phyloP scores from a whole-genome alignment of 169 alveolate genomes.

The Plasmodium gallinaceum region DNA sequence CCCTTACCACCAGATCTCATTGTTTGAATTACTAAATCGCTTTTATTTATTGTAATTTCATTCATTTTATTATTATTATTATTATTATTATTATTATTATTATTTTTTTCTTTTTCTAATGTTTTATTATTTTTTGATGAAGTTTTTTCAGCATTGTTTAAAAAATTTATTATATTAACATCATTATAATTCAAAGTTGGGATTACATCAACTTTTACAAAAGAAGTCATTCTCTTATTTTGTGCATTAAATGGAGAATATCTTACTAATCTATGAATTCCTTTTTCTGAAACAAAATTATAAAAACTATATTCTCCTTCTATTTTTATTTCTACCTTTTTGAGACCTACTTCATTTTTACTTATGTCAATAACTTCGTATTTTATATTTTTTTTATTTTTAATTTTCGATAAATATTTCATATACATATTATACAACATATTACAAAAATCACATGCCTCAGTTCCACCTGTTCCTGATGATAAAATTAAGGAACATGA shows the following conservation, averaged over 20 bases:
- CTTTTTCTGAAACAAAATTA: constrained; percentile 84
- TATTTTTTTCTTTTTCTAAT: background rate
- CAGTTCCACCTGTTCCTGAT: constrained; percentile 87
- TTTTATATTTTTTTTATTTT: constrained; percentile 75
- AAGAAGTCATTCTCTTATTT: constrained; percentile 83
- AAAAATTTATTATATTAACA: constrained; percentile 77
- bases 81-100: constrained; percentile 19
- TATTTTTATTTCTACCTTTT: constrained; percentile 82
- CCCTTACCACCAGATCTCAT: constrained; percentile 96
- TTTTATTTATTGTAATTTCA: constrained; percentile 82
- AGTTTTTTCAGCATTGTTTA: constrained; percentile 30
- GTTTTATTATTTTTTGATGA: background rate
- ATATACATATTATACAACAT: constrained; percentile 84
- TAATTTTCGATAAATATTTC: constrained; percentile 78
- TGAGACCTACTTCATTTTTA: constrained; percentile 80
- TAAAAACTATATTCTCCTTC: constrained; percentile 84
- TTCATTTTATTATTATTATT: constrained; percentile 33
- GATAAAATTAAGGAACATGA: constrained; percentile 67
- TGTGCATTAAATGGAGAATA: constrained; percentile 82
- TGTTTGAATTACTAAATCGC: constrained; percentile 90
- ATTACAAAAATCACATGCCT: constrained; percentile 84
- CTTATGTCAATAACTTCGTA: constrained; percentile 78
- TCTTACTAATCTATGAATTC: constrained; percentile 85
- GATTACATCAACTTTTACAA: constrained; percentile 84
- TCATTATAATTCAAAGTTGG: constrained; percentile 82